Evolutionary conservation across 305 asterid genomes (phyloP), one percentile per base, ranked within the genome.

Genomic region (Nicotiana rustica): DNA sequence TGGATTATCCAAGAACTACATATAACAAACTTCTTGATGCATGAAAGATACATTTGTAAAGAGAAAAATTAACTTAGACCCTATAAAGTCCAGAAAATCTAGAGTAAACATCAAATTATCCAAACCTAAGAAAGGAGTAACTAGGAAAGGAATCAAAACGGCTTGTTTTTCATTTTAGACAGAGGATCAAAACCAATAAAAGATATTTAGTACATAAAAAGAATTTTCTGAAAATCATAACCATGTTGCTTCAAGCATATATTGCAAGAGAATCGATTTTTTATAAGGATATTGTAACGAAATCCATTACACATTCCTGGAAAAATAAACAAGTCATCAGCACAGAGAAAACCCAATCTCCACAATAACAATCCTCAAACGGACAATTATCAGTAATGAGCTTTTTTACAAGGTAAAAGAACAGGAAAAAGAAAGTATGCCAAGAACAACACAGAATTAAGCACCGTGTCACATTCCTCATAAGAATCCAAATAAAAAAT

Each of bases 21-120:
- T 69, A 68, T n/a, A 69, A 38, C 56, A 69, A n/a, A n/a, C 31
- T 36, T 38, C 33, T 0, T 0, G 12, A 15, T 44, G 7, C 19
- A 70, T 70, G 78, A 70, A 69, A 44, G 59, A 70, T 44, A 44
- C 60, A 44, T 70, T 18, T 41, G 3, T 19, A 15, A 70, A 44
- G 36, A 44, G 78, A 44, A 36, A 25, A 18, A 18, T 10, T 70
- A 44, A 70, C 36, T 14, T 10, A 70, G 60, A 44, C 78, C 38
- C 19, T 3, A 71, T 13, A 3, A 47, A 71, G 21, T 19, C 15
- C 61, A 71, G 61, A 47, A 21, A 19, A 71, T 71, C 0, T 7
- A 47, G 61, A 47, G 47, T 19, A 19, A 68, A 44, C 36, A 70
- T 18, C 60, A 10, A 44, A 70, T 3, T 44, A 70, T 31, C 36